phyloP scores from a whole-genome alignment of 2,329 filamentous ascomycete genomes.

The Calonectria honghensis region DNA sequence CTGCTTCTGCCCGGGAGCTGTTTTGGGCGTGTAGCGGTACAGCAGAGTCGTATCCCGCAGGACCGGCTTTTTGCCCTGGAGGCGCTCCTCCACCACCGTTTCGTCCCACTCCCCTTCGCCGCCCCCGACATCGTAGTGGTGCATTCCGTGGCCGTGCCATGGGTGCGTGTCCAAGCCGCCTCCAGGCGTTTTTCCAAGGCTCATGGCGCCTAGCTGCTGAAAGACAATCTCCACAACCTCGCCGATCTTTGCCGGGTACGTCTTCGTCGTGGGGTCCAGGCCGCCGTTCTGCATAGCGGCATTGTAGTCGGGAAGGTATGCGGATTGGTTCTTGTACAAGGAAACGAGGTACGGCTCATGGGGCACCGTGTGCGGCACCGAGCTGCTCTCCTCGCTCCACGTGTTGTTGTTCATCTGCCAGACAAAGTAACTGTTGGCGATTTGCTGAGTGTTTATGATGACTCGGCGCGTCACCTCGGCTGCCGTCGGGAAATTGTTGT shows the following conservation, averaged over 20 bases:
- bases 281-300: not conserved
- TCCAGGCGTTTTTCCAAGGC: not conserved
- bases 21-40: slow-evolving; percentile 21
- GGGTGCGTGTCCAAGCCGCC: slow-evolving; percentile 19
- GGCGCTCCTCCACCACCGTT: not conserved
- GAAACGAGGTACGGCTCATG: slow-evolving; percentile 3
- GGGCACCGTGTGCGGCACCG: slow-evolving; percentile 8
- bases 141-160: slow-evolving; percentile 16
- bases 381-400: not conserved
- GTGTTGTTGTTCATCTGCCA: slow-evolving; percentile 21
- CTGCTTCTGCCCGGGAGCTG: not conserved
- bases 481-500: slow-evolving; percentile 11
- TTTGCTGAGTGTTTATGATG: slow-evolving; percentile 12
- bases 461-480: slow-evolving; percentile 15
- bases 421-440: slow-evolving; percentile 1
- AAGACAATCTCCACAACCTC: slow-evolving; percentile 23
- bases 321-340: slow-evolving; percentile 15
- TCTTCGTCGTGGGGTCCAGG: slow-evolving; percentile 1
- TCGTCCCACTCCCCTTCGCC: slow-evolving; percentile 2
- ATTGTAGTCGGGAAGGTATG: slow-evolving; percentile 8
- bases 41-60: slow-evolving; percentile 4
- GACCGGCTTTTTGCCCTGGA: not conserved
- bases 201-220: not conserved
- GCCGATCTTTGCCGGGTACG: slow-evolving; percentile 10
- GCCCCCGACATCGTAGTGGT: slow-evolving; percentile 7